Percentiles rank a stretch among this genome's conserved stretches.
Evolutionary conservation across 23 red algal genomes (phyloP).

Genomic region (Gracilaria domingensis): DNA sequence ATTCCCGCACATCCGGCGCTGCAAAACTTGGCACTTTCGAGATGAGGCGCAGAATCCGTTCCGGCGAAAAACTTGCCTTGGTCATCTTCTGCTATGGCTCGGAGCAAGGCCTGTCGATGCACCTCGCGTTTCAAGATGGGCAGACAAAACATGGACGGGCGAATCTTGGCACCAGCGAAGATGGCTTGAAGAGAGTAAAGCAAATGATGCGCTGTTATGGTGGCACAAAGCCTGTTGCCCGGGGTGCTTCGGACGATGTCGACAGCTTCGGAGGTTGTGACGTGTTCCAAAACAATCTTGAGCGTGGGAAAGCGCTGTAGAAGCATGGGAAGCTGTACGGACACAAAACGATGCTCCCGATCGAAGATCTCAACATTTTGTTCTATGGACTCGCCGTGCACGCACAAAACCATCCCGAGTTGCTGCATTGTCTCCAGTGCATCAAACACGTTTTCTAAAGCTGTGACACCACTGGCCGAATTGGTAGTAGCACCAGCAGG

Average conservation of each 20-base stretch:
- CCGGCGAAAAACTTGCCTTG: constrained; percentile 88
- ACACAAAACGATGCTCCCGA: constrained; percentile 84
- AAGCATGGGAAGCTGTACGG: constrained; percentile 51
- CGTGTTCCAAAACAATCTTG: constrained; percentile 95
- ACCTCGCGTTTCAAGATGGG: constrained; percentile 92
- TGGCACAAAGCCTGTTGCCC: constrained; percentile 73
- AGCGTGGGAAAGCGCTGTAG: constrained; percentile 67
- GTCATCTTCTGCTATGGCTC: constrained; percentile 69
- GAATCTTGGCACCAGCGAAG: constrained; percentile 82
- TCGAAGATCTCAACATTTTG: constrained; percentile 84
- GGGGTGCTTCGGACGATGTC: constrained; percentile 52
- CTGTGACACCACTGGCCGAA: constrained; percentile 84
- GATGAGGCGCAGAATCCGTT: constrained; percentile 94
- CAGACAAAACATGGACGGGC: constrained; percentile 84
- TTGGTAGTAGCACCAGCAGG: constrained; percentile 98
- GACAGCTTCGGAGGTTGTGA: constrained; percentile 83
- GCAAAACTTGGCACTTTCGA: constrained; percentile 55
- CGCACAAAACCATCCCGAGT: constrained; percentile 85
- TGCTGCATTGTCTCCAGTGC: constrained; percentile 82
- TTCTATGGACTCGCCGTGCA: constrained; percentile 92
- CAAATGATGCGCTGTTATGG: constrained; percentile 91
- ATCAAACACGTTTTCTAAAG: constrained; percentile 56
- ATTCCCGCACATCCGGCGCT: constrained; percentile 78
- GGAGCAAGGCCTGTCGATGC: constrained; percentile 77
- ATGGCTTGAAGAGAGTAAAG: constrained; percentile 75